phyloP scores from a whole-genome alignment of 805 yeast genomes.

The Starmerella bombicola region DNA sequence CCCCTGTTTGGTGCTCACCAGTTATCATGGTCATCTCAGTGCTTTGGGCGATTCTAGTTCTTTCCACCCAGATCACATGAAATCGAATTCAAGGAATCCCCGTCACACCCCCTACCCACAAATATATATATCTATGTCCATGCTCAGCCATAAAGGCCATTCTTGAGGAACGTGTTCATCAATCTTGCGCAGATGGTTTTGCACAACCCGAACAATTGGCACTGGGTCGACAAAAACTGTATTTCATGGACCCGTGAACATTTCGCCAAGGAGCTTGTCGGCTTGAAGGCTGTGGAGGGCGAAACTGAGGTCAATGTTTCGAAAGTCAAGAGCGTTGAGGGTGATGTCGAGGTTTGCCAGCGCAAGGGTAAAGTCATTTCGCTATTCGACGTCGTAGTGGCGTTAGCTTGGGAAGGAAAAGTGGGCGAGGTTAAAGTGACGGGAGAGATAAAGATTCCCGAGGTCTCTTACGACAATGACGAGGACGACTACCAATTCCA shows the following conservation, averaged over 20 bases:
- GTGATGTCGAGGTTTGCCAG: conserved; percentile 95
- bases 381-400: conserved; percentile 66
- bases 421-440: conserved; percentile 30
- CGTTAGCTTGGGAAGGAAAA: conserved; percentile 44
- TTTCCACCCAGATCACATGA: not conserved
- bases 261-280: conserved; percentile 49
- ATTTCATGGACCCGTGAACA: conserved; percentile 78
- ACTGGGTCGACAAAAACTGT: conserved; percentile 98
- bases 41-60: not conserved
- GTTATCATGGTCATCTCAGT: not conserved
- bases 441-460: conserved; percentile 79
- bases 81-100: too few relatives aligned
- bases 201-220: conserved; percentile 97
- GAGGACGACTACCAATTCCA: conserved; percentile 77
- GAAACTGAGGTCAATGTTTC: conserved; percentile 30
- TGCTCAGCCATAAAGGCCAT: too few relatives aligned
- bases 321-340: conserved; percentile 54
- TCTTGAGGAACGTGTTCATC: too few relatives aligned
- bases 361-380: conserved; percentile 94
- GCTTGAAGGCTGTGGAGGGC: conserved; percentile 32
- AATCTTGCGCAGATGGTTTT: too few relatives aligned
- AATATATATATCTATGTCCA: too few relatives aligned
- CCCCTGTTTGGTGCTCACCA: too few relatives aligned
- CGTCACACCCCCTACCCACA: too few relatives aligned
- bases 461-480: conserved; percentile 84